Conservation (phyloP, 192 early-diverging fungal species). For the Phycomyces blakesleeanus region DNA sequence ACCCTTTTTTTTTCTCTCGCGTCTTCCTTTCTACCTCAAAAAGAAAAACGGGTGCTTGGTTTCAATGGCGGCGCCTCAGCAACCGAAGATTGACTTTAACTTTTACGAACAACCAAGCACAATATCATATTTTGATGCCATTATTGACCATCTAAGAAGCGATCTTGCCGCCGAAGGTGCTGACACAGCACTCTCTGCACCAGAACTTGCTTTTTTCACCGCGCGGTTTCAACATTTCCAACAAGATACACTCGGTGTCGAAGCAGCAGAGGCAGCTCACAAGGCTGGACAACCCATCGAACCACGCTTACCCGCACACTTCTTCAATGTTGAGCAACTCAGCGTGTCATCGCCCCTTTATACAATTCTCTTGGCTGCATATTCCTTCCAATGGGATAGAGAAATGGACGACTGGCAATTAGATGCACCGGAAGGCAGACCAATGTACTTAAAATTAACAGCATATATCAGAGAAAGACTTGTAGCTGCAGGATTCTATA, state of each 20-base stretch:
- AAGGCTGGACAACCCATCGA: slow-evolving; percentile 1
- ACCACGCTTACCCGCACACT: slow-evolving; percentile 19
- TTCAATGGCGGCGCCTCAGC: slow-evolving; percentile 9
- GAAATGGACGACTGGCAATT: slow-evolving; percentile 31
- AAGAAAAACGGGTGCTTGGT: not conserved
- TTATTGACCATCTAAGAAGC: slow-evolving; percentile 12
- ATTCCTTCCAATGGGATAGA: slow-evolving; percentile 25
- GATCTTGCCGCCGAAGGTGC: slow-evolving; percentile 22
- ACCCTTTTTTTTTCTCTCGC: not conserved
- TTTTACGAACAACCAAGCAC: slow-evolving; percentile 35
- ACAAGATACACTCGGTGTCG: slow-evolving; percentile 15
- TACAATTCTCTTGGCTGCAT: slow-evolving; percentile 25
- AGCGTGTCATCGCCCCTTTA: slow-evolving; percentile 16
- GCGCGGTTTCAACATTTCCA: slow-evolving; percentile 31
- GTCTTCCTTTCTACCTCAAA: not conserved
- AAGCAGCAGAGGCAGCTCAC: slow-evolving; percentile 3
- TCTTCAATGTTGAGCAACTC: slow-evolving; percentile 21
- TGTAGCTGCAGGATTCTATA: slow-evolving; percentile 10
- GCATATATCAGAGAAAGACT: slow-evolving; percentile 14
- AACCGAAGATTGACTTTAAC: slow-evolving; percentile 29
- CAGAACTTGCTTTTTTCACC: slow-evolving; percentile 30
- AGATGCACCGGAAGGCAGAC: slow-evolving; percentile 24
- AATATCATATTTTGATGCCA: slow-evolving; percentile 30
- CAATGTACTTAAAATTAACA: slow-evolving; percentile 16
- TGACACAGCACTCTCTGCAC: slow-evolving; percentile 26